Evolutionary conservation across 176 grass and related monocot genomes (phyloP).

Genomic region (Paspalum vaginatum): DNA sequence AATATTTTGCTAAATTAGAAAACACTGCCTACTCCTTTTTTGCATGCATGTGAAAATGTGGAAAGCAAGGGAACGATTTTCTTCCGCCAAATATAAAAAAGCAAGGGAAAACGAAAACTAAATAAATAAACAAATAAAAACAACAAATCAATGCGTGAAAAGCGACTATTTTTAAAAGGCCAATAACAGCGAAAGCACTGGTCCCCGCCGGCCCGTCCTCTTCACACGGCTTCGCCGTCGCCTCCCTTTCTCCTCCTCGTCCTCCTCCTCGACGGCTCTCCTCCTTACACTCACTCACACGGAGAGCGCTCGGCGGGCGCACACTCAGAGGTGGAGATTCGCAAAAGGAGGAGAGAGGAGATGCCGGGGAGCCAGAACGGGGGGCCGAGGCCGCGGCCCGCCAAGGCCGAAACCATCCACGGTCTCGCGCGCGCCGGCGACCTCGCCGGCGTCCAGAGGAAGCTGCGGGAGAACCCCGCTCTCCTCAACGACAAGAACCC

Average conservation of each 20-base stretch:
- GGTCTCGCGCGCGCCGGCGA: constrained; percentile 67
- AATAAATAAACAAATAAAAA: constrained; percentile 9
- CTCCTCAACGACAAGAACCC: constrained; percentile 88
- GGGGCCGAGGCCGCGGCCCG: constrained; percentile 53
- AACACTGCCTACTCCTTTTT: neutral
- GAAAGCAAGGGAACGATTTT: neutral
- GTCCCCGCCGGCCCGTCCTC: constrained; percentile 32
- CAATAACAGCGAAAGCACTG: constrained; percentile 7
- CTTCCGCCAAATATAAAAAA: neutral
- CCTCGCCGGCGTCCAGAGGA: constrained; percentile 75
- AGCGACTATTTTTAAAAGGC: constrained; percentile 18
- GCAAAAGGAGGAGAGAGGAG: constrained; percentile 13
- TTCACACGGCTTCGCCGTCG: neutral
- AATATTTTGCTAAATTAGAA: neutral
- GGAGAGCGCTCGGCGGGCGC: constrained; percentile 5
- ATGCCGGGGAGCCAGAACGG: constrained; percentile 85
- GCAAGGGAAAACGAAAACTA: constrained; percentile 27
- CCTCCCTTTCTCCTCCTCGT: constrained; percentile 27
- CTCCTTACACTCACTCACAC: neutral
- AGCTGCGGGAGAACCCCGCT: constrained; percentile 65
- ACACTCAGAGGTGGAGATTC: neutral
- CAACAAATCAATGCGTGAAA: neutral
- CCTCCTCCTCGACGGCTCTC: constrained; percentile 32
- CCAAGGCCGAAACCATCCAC: constrained; percentile 69
- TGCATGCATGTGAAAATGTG: neutral